Evolutionary conservation across 1,284 basidiomycete genomes (phyloP).

Genomic region (Ganoderma multipileum): DNA sequence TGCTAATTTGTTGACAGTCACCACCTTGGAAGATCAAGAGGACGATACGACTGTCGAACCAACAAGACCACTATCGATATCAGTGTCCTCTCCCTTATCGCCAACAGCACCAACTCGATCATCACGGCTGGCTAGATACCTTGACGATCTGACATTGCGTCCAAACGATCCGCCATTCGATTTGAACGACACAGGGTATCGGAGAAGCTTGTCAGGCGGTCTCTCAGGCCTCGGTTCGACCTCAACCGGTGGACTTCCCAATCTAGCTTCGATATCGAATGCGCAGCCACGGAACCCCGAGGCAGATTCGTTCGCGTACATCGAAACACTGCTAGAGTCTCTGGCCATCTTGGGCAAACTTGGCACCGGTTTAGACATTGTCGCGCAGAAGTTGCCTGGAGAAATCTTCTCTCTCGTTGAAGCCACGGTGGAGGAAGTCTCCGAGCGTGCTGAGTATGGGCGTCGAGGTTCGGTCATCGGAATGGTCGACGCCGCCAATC

Average conservation of each 20-base stretch:
- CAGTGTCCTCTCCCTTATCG: slow-evolving; percentile 44
- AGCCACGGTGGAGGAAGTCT: slow-evolving; percentile 88
- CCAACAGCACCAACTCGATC: slow-evolving; percentile 40
- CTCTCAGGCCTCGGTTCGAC: slow-evolving; percentile 31
- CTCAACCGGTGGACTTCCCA: slow-evolving; percentile 36
- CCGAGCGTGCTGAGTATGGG: slow-evolving; percentile 83
- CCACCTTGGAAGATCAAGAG: slow-evolving; percentile 64
- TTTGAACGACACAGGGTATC: slow-evolving; percentile 61
- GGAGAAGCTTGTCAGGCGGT: slow-evolving; percentile 37
- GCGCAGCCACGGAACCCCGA: slow-evolving; percentile 73
- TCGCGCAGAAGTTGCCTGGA: slow-evolving; percentile 83
- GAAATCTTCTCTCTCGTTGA: slow-evolving; percentile 93
- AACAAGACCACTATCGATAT: slow-evolving; percentile 17
- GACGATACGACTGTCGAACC: slow-evolving; percentile 38
- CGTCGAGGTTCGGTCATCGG: slow-evolving; percentile 58
- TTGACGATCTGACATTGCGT: slow-evolving; percentile 75
- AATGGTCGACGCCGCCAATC: slow-evolving; percentile 21
- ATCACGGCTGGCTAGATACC: slow-evolving; percentile 66
- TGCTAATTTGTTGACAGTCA: slow-evolving; percentile 47
- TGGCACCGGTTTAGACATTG: slow-evolving; percentile 83
- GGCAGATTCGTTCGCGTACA: slow-evolving; percentile 91
- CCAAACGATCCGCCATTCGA: slow-evolving; percentile 85
- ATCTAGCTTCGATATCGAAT: slow-evolving; percentile 23
- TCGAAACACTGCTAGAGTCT: slow-evolving; percentile 94
- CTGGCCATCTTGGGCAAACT: slow-evolving; percentile 91